Conservation (phyloP, 1,284 basidiomycete genomes). For the Trichosporon sp. region DNA sequence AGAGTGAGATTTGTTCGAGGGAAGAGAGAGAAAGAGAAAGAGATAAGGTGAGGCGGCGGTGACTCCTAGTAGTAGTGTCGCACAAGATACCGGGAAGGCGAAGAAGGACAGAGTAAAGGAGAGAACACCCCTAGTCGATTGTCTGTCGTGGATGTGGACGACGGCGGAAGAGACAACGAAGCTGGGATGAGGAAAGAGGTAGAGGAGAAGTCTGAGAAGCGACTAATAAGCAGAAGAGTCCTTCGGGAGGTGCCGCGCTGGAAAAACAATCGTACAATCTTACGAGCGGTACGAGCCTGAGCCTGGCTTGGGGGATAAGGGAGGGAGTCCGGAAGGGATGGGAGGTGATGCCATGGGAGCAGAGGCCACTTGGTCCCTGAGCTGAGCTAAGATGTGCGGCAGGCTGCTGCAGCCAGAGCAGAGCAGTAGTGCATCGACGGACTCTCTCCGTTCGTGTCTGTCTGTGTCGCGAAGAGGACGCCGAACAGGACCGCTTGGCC, state of each 20-base stretch:
- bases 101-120: background rate
- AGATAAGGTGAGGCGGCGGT: no score
- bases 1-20: no score
- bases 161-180: background rate
- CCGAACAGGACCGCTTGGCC: no score
- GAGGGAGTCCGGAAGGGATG: background rate
- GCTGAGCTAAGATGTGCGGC: background rate
- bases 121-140: background rate
- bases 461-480: no score
- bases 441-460: no score
- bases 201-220: background rate
- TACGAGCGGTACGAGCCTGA: no score
- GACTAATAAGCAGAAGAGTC: background rate
- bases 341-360: background rate
- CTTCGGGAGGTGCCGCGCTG: background rate
- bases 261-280: conserved; percentile 3
- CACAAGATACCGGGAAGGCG: background rate
- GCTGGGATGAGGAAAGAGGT: background rate
- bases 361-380: background rate
- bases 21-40: background rate
- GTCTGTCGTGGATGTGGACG: background rate
- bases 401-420: background rate
- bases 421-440: no score
- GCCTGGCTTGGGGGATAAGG: background rate
- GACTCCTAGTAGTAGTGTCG: background rate